Conservation (phyloP, 306 rosid genomes). For the Vigna trinervia region DNA sequence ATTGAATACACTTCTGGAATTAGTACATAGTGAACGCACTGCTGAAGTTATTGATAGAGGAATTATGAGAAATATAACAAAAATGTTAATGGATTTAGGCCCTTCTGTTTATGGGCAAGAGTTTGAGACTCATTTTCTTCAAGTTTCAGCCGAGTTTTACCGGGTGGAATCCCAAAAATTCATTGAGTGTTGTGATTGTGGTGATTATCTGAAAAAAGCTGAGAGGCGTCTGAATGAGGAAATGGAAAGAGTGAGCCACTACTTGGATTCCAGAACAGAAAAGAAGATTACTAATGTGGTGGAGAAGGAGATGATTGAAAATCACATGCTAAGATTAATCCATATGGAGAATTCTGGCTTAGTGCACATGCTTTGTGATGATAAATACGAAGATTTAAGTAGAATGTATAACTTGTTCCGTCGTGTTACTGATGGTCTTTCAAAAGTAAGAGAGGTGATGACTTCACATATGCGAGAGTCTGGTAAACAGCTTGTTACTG, state of each 20-base stretch:
- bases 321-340: constrained; percentile 89
- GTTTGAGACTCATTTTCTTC: constrained; percentile 81
- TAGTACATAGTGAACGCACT: constrained; percentile 75
- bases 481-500: constrained; percentile 88
- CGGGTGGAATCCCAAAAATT: constrained; percentile 78
- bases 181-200: constrained; percentile 92
- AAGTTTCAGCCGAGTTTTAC: constrained; percentile 87
- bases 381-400: constrained; percentile 85
- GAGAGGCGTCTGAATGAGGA: constrained; percentile 95
- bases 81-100: constrained; percentile 94
- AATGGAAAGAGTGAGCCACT: constrained; percentile 88
- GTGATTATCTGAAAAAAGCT: constrained; percentile 89
- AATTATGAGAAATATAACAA: constrained; percentile 75
- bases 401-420: constrained; percentile 89
- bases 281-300: constrained; percentile 83
- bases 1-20: constrained; percentile 72
- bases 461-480: constrained; percentile 84
- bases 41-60: constrained; percentile 93
- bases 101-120: constrained; percentile 85
- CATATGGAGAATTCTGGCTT: constrained; percentile 95
- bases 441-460: constrained; percentile 81
- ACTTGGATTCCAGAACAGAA: constrained; percentile 83
- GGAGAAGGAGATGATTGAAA: constrained; percentile 91
- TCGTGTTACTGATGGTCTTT: constrained; percentile 82
- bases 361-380: constrained; percentile 85